phyloP scores from a whole-genome alignment of 805 yeast species.

The Kodamaea lidongshanica region DNA sequence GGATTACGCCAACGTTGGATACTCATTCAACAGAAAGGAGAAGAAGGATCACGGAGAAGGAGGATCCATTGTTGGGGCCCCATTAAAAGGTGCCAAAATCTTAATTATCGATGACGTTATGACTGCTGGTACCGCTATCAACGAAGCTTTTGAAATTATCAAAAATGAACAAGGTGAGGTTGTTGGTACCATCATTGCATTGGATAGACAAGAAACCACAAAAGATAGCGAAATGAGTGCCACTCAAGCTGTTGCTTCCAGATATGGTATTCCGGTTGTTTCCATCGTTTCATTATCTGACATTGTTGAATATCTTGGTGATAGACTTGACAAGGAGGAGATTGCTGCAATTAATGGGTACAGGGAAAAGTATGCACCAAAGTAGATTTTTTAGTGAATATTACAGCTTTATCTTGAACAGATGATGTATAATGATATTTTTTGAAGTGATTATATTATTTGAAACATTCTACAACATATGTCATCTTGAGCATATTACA shows the following conservation, averaged over 20 bases:
- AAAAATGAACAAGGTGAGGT: slow-evolving; percentile 61
- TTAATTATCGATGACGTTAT: slow-evolving; percentile 93
- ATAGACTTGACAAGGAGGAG: slow-evolving; percentile 52
- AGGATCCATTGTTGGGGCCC: slow-evolving; percentile 85
- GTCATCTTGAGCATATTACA: too few relatives aligned
- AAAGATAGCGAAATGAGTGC: slow-evolving; percentile 65
- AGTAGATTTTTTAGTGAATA: too few relatives aligned
- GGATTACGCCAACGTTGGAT: slow-evolving; percentile 66
- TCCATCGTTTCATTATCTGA: slow-evolving; percentile 74
- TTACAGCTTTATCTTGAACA: too few relatives aligned
- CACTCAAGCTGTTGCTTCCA: slow-evolving; percentile 68
- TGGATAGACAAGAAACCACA: slow-evolving; percentile 92
- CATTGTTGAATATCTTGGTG: slow-evolving; percentile 57
- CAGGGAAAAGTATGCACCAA: slow-evolving; percentile 45
- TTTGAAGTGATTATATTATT: too few relatives aligned
- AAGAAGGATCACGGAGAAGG: slow-evolving; percentile 98
- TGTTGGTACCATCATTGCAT: slow-evolving; percentile 81
- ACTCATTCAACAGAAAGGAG: slow-evolving; percentile 95
- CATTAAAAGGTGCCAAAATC: slow-evolving; percentile 63
- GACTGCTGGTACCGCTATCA: slow-evolving; percentile 98
- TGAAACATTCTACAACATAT: too few relatives aligned
- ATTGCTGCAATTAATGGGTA: slow-evolving; percentile 54
- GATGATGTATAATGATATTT: too few relatives aligned
- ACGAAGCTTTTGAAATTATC: slow-evolving; percentile 85
- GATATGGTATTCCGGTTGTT: slow-evolving; percentile 74